These are phyloP conservation scores for Golubevia sp. DNA, from an alignment of 1,284 basidiomycete species.

Conservation along the genomic window DNA sequence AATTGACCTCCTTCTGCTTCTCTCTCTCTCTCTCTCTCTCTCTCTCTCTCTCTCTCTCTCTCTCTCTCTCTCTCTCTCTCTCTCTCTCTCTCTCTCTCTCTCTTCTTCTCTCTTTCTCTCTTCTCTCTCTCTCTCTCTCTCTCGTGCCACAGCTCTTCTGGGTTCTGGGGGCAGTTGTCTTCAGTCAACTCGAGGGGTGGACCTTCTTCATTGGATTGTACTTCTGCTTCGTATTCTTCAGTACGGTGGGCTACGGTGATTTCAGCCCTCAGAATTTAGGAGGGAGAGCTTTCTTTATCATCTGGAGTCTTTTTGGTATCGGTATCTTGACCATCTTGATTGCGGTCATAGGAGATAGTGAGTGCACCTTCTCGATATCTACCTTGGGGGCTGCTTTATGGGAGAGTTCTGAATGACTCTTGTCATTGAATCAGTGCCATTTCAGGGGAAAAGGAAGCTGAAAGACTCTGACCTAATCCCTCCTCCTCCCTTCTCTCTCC, in stretches of 20 bases:
- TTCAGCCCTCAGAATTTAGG: conserved; percentile 60
- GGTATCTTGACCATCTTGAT: conserved; percentile 76
- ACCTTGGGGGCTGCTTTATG: too few species aligned
- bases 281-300: conserved; percentile 77
- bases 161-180: conserved; percentile 67
- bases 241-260: conserved; percentile 32
- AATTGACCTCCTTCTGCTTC: too few species aligned
- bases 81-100: background rate
- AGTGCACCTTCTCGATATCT: too few species aligned
- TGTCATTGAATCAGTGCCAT: too few species aligned
- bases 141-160: conserved; percentile 63
- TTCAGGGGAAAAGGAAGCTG: too few species aligned
- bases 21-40: background rate
- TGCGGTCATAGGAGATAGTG: too few species aligned
- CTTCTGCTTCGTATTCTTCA: conserved; percentile 69
- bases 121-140: conserved; percentile 1
- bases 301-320: conserved; percentile 79
- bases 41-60: background rate
- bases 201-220: conserved; percentile 69
- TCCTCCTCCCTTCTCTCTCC: too few species aligned
- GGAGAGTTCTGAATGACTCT: too few species aligned
- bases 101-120: background rate
- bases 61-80: background rate
- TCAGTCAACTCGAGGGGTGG: conserved; percentile 67
- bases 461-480: too few species aligned